Evolutionary conservation across 2,329 filamentous ascomycete species (phyloP), one percentile per base, ranked within the genome.

Genomic region (Botrytis pseudocinerea): DNA sequence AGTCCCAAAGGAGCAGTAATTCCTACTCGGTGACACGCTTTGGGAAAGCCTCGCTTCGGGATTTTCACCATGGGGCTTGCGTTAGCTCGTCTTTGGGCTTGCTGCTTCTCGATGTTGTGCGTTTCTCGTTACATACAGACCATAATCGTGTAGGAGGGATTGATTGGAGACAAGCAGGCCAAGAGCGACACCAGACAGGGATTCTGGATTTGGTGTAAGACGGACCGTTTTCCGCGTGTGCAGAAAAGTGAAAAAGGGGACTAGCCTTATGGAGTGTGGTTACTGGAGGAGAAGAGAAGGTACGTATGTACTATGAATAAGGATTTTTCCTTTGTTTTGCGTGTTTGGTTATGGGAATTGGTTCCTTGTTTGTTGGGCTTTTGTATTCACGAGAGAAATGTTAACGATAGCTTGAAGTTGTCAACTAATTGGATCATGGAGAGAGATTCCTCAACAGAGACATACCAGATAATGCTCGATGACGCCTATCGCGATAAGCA

Each of bases 151-250:
- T 25, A 9, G 32, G 44, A 32, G 10, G 25, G 3, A 28, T 7
- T 69, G 65, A 69, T 69, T 69, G 65, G 65, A 42, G 61, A 32
- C 18, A 9, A 32, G 28, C 44, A 25, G 28, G 63, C 63, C 70
- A 72, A 72, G 70, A 57, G 51, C n/a, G 20, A 40, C 48, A 65
- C 25, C 6, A 46, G 14, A 10, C 48, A 42, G n/a, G 65, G 65
- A 40, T 69, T 20, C 28, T 59, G 14, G 14, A 57, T 18, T 28
- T 72, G 70, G 63, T 72, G 70, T 70, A 63, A 70, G 65, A 73
- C 71, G 71, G 71, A 73, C 71, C 71, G 71, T 73, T 73, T 73
- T 70, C 71, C 71, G 71, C 71, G 66, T 73, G 71, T 73, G 71
- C 71, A 73, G 65, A 70, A 63, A 22, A 10, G 44, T 60, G 64